Evolutionary conservation across 1,284 basidiomycete genomes (phyloP).

Genomic region (Tausonia pullulans): DNA sequence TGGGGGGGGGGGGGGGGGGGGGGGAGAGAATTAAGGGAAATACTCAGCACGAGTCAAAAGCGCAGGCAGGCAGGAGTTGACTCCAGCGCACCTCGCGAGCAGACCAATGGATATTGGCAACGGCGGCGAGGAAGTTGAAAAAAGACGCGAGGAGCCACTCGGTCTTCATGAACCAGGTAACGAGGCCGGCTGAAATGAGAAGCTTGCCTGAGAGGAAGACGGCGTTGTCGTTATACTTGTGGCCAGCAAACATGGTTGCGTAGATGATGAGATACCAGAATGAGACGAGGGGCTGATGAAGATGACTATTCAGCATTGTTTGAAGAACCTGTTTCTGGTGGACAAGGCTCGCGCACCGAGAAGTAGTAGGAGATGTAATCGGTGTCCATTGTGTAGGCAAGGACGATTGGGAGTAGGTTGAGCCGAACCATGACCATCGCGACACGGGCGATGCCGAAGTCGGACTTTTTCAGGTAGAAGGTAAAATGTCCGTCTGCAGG

Average conservation of each 20-base stretch:
- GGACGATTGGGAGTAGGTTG: conserved; percentile 65
- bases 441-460: conserved; percentile 65
- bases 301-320: neutral
- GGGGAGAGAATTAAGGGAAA: neutral
- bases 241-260: conserved; percentile 57
- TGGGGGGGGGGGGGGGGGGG: conserved; percentile 28
- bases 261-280: conserved; percentile 79
- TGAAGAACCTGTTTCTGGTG: conserved; percentile 31
- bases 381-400: conserved; percentile 81
- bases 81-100: neutral
- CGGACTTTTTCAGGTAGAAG: conserved; percentile 67
- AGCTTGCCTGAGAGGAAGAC: conserved; percentile 61
- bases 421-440: conserved; percentile 67
- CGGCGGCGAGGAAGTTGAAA: conserved; percentile 51
- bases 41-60: neutral
- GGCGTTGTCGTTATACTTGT: conserved; percentile 58
- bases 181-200: conserved; percentile 46
- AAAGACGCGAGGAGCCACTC: conserved; percentile 50
- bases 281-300: conserved; percentile 30
- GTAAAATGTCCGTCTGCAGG: conserved; percentile 32
- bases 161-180: conserved; percentile 57
- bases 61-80: no score
- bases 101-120: conserved; percentile 63
- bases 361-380: conserved; percentile 84
- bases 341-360: conserved; percentile 44